These are phyloP conservation scores for Xylaria castorea DNA, from an alignment of 495 filamentous ascomycete species.

Conservation along the genomic window DNA sequence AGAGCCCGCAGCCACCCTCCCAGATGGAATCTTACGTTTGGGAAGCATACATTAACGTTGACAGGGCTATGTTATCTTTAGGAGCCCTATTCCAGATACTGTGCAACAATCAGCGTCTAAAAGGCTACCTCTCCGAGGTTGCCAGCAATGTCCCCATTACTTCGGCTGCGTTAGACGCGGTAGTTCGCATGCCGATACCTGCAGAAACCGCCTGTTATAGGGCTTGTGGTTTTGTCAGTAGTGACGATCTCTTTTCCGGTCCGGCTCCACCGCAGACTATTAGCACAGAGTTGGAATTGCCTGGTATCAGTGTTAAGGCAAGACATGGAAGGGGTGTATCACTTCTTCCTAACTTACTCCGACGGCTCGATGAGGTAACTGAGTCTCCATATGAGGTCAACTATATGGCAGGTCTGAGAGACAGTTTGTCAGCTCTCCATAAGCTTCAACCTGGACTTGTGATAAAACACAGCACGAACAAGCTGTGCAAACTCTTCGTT, in stretches of 20 bases:
- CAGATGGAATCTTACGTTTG: background rate
- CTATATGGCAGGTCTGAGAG: slow-evolving; percentile 36
- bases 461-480: background rate
- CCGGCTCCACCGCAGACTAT: slow-evolving; percentile 11
- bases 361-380: slow-evolving; percentile 45
- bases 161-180: background rate
- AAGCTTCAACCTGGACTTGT: background rate
- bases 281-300: background rate
- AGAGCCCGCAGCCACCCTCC: background rate
- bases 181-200: background rate
- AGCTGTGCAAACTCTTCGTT: background rate
- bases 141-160: background rate
- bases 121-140: slow-evolving; percentile 25
- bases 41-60: slow-evolving; percentile 24
- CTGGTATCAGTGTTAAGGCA: background rate
- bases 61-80: slow-evolving; percentile 32
- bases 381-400: slow-evolving; percentile 46
- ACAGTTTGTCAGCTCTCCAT: slow-evolving; percentile 23
- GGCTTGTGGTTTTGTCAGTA: slow-evolving; percentile 11
- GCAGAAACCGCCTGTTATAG: background rate
- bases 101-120: slow-evolving; percentile 42
- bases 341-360: slow-evolving; percentile 7
- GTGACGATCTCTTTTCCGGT: slow-evolving; percentile 25
- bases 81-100: slow-evolving; percentile 41
- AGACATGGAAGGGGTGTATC: background rate